Evolutionary conservation across 169 alveolate species (phyloP), one percentile per base, ranked within the genome.

Genomic region (Neospora caninum): DNA sequence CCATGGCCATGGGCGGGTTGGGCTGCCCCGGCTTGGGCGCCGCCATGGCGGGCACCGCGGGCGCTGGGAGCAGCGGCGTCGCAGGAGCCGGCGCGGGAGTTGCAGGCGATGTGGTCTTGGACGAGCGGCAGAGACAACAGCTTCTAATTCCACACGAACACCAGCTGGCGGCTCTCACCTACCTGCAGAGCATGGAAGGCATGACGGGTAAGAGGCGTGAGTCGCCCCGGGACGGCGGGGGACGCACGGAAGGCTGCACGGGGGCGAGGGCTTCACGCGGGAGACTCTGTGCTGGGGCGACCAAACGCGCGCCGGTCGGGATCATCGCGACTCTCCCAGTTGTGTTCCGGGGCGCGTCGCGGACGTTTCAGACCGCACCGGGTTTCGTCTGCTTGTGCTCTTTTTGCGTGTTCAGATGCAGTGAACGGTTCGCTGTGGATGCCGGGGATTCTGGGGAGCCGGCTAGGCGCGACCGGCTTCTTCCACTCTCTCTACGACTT

Each of bases 111-210:
- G 69, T 42, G 29, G 89, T 82, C 41, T 38, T 82, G 69, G 69
- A 41, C 89, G 89, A 82, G 41, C 67, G 39, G 67, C 89, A 82
- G 89, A 38, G 67, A 42, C 89, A 82, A 67, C 89, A 82, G 89
- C 89, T 82, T 20, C 53, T 82, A 10, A 38, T 82, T 9, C 89
- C 53, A 43, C 89, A 82, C 18, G 89, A 82, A 27, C 89, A 82
- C 89, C 89, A 82, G 67, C 89, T 82, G 27, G 89, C 89, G n/a
- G 89, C 89, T 39, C 67, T 82, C 39, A 82, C 89, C 67, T 82
- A 82, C 27, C 36, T 82, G 38, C 89, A 82, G 38, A 82, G 89
- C 89, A 82, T 82, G 89, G 89, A 82, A 82, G 89, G 89, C 53
- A 82, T 82, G 89, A 41, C 89, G 0, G 89, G 89, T 82, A 43